Conservation (phyloP, 2,329 filamentous ascomycete species). For the Nothophaeocryptopus gaeumannii region DNA sequence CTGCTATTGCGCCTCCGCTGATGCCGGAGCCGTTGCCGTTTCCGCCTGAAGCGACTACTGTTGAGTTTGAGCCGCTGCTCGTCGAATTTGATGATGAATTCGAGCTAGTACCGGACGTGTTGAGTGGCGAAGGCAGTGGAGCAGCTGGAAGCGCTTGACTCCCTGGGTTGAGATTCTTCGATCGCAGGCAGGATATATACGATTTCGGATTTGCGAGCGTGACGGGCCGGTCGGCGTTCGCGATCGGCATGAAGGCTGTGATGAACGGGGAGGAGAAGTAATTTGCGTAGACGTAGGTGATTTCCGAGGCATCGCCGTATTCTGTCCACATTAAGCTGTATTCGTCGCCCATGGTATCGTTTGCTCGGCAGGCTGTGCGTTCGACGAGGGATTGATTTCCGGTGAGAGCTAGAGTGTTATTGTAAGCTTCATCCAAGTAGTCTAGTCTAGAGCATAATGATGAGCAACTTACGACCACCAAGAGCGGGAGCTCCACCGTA, state of each 20-base stretch:
- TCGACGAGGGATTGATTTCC: conserved; percentile 8
- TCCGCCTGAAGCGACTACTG: background rate
- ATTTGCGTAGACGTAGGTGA: conserved; percentile 9
- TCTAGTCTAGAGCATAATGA: background rate
- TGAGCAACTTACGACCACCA: conserved; percentile 5
- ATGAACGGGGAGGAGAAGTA: conserved; percentile 12
- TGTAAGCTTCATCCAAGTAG: background rate
- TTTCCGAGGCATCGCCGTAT: conserved; percentile 3
- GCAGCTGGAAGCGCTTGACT: conserved; percentile 5
- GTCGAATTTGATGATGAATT: conserved; percentile 1
- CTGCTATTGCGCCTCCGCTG: conserved; percentile 10
- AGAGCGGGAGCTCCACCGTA: conserved; percentile 8
- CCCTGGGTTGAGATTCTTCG: conserved; percentile 11
- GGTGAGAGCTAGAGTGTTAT: conserved; percentile 6
- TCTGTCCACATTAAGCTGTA: conserved; percentile 17
- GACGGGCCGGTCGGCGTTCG: conserved; percentile 6
- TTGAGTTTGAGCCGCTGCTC: background rate
- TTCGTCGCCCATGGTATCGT: background rate
- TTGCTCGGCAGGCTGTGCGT: conserved; percentile 1
- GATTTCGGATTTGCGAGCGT: conserved; percentile 11
- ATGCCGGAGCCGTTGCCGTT: background rate
- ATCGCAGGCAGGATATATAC: conserved; percentile 9
- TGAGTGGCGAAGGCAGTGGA: background rate
- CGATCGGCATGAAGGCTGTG: conserved; percentile 18
- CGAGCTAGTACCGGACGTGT: background rate